phyloP scores from a whole-genome alignment of 192 early-diverging fungal genomes.

The Kickxella alabastrina region DNA sequence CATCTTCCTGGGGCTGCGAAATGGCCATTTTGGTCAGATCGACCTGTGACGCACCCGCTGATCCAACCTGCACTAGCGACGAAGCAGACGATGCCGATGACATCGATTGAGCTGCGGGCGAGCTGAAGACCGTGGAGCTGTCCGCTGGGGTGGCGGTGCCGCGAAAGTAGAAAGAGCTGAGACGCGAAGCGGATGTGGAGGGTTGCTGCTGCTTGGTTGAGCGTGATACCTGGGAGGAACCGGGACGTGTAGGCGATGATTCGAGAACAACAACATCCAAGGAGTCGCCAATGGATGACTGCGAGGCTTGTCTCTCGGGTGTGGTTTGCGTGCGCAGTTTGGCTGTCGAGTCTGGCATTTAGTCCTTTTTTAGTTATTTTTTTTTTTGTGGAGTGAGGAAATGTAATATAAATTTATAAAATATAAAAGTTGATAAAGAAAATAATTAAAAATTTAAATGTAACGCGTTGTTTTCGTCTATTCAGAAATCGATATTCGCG shows the following conservation, averaged over 20 bases:
- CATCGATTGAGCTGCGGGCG: not conserved
- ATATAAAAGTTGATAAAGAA: not conserved
- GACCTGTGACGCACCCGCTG: not conserved
- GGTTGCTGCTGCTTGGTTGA: not conserved
- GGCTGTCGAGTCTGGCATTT: conserved; percentile 16
- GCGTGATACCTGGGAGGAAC: conserved; percentile 19
- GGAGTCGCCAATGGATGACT: conserved; percentile 31
- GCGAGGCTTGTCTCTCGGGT: conserved; percentile 26
- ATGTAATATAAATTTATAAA: conserved; percentile 2
- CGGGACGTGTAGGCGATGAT: conserved; percentile 44
- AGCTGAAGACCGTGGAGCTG: not conserved
- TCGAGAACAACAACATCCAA: conserved; percentile 38
- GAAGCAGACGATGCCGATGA: not conserved
- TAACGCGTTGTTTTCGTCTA: too few species aligned
- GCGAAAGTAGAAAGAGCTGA: conserved; percentile 40
- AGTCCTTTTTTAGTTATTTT: not conserved
- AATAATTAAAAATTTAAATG: not conserved
- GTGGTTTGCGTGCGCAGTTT: conserved; percentile 30
- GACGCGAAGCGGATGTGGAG: conserved; percentile 3
- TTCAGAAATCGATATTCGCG: too few species aligned
- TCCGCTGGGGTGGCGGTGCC: conserved; percentile 4
- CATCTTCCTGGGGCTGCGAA: not conserved
- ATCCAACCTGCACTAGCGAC: not conserved
- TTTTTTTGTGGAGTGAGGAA: not conserved
- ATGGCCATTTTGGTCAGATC: conserved; percentile 16